phyloP scores from a whole-genome alignment of 202 grass and related monocot genomes.

The Panicum hallii region DNA sequence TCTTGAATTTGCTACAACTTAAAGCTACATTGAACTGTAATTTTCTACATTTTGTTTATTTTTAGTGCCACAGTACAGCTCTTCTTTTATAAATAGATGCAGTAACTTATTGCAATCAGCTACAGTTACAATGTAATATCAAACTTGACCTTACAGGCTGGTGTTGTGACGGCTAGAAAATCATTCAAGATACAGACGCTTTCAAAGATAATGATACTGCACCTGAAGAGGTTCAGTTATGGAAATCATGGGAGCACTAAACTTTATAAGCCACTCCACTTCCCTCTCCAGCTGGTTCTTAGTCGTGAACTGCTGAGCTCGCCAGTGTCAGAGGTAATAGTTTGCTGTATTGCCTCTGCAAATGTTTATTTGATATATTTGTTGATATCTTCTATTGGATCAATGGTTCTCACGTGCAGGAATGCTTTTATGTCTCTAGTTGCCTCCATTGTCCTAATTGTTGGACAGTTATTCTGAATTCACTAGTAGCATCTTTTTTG shows the following conservation, averaged over 20 bases:
- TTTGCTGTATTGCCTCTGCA: background rate
- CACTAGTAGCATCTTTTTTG: too few relatives aligned
- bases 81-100: background rate
- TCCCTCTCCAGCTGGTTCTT: conserved; percentile 73
- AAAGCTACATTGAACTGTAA: conserved; percentile 10
- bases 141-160: conserved; percentile 71
- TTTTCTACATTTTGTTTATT: background rate
- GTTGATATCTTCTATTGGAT: conserved; percentile 3
- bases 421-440: conserved; percentile 21
- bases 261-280: conserved; percentile 71
- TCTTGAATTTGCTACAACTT: conserved; percentile 22
- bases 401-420: background rate
- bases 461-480: background rate
- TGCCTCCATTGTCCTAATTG: background rate
- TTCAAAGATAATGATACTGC: conserved; percentile 89
- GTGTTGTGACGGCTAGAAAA: conserved; percentile 78
- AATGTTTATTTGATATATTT: conserved; percentile 12
- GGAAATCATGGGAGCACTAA: conserved; percentile 75
- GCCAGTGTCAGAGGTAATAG: conserved; percentile 68
- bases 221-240: conserved; percentile 96
- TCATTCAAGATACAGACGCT: conserved; percentile 72
- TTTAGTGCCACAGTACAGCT: background rate
- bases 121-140: conserved; percentile 30
- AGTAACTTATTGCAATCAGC: conserved; percentile 8
- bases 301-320: conserved; percentile 70